Evolutionary conservation across 1,139 yeast species (phyloP).

Genomic region (Yamadazyma kanchanaburiensis): DNA sequence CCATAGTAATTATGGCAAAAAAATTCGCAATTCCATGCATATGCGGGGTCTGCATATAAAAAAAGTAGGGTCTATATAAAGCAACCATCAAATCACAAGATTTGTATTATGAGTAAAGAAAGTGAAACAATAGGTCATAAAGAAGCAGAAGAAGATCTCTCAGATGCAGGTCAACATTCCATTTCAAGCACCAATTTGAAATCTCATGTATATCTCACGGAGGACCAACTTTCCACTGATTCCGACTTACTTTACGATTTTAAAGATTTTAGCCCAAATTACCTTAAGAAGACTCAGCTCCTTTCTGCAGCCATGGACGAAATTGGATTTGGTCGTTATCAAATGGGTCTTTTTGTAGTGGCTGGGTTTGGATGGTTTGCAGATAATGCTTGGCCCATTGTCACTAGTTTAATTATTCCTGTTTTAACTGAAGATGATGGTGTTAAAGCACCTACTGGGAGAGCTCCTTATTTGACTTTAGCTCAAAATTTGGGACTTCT

Average conservation of each 20-base stretch:
- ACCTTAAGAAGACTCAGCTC: conserved; percentile 32
- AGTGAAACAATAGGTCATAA: no score
- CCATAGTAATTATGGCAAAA: no score
- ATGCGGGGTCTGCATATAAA: no score
- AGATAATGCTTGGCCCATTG: conserved; percentile 45
- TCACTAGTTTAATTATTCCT: conserved; percentile 33
- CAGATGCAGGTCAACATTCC: no score
- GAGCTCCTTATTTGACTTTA: conserved; percentile 36
- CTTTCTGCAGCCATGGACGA: conserved; percentile 34
- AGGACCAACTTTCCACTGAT: conserved; percentile 3
- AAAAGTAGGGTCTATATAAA: no score
- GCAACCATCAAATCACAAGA: no score
- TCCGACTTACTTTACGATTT: conserved; percentile 9
- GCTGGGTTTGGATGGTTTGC: conserved; percentile 47
- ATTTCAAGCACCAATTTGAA: neutral
- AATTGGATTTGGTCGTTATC: conserved; percentile 43
- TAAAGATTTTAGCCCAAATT: conserved; percentile 14
- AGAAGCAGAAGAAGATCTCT: no score
- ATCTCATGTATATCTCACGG: neutral
- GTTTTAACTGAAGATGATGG: conserved; percentile 35
- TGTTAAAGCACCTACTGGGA: conserved; percentile 32
- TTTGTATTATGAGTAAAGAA: no score
- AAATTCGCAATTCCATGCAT: no score
- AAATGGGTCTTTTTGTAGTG: conserved; percentile 36
- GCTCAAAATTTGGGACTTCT: conserved; percentile 43